phyloP scores from a whole-genome alignment of 1,139 yeast genomes.

The Wickerhamomyces sp. region DNA sequence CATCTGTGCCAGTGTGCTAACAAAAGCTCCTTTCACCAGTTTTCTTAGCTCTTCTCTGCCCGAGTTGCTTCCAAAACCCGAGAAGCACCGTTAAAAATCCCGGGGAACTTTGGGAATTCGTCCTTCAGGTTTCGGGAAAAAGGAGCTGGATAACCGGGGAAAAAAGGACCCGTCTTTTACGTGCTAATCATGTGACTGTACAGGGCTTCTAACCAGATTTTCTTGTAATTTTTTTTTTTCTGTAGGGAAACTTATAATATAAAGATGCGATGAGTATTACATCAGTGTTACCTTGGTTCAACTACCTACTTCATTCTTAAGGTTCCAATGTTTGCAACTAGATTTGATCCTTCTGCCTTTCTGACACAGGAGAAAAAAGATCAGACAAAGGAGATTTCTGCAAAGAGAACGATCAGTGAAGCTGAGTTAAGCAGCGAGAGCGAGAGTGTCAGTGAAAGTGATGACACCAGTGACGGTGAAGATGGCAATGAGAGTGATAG shows the following conservation, averaged over 20 bases:
- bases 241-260: neutral
- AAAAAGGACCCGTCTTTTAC: no score
- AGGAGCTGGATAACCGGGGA: no score
- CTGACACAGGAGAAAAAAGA: conserved; percentile 15
- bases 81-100: neutral
- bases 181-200: neutral
- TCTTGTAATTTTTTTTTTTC: neutral
- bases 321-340: conserved; percentile 51
- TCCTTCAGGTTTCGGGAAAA: no score
- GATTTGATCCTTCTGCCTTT: conserved; percentile 50
- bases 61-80: no score
- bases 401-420: conserved; percentile 9
- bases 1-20: no score
- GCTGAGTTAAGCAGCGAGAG: conserved; percentile 5
- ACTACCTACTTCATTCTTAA: no score
- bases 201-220: neutral
- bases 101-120: neutral
- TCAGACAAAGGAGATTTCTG: neutral
- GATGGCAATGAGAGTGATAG: conserved; percentile 12
- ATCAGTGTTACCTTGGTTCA: neutral
- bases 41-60: no score
- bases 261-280: neutral
- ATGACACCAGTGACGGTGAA: conserved; percentile 13
- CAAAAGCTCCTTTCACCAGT: no score
- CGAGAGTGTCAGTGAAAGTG: conserved; percentile 9